Percentiles rank a stretch among this genome's conserved stretches.
Evolutionary conservation across 2,329 filamentous ascomycete species (phyloP).

Genomic region (Metarhizium brunneum): DNA sequence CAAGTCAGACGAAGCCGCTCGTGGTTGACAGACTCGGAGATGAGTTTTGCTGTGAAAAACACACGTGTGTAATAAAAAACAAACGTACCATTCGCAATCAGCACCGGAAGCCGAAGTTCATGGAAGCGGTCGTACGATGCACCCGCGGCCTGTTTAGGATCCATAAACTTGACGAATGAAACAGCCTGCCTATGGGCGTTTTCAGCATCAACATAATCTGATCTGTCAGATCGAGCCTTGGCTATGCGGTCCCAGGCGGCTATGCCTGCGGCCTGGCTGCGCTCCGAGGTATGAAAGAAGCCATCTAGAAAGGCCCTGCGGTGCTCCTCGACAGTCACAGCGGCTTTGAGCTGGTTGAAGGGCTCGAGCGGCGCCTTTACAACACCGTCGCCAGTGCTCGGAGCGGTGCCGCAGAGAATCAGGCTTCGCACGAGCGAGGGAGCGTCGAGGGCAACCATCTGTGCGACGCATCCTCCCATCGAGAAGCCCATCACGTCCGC

Average conservation of each 20-base stretch:
- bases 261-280: slow-evolving; percentile 21
- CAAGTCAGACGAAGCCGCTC: not conserved
- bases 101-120: slow-evolving; percentile 24
- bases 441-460: slow-evolving; percentile 32
- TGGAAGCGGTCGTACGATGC: slow-evolving; percentile 24
- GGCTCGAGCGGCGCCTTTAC: slow-evolving; percentile 18
- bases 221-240: slow-evolving; percentile 15
- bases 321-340: slow-evolving; percentile 22
- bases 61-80: not conserved
- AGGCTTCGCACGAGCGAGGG: slow-evolving; percentile 28
- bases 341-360: slow-evolving; percentile 23
- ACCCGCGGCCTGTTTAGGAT: slow-evolving; percentile 20
- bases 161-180: slow-evolving; percentile 26
- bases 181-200: slow-evolving; percentile 20
- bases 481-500: slow-evolving; percentile 40
- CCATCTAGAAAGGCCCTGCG: slow-evolving; percentile 21
- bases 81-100: slow-evolving; percentile 28
- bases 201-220: slow-evolving; percentile 15
- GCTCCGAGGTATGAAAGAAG: slow-evolving; percentile 24
- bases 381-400: slow-evolving; percentile 27
- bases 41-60: too few relatives aligned
- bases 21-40: too few relatives aligned
- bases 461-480: slow-evolving; percentile 38
- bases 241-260: slow-evolving; percentile 25
- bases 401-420: slow-evolving; percentile 34